Evolutionary conservation across 495 filamentous ascomycete genomes (phyloP).

Genomic region (Penicillium samsonianum): DNA sequence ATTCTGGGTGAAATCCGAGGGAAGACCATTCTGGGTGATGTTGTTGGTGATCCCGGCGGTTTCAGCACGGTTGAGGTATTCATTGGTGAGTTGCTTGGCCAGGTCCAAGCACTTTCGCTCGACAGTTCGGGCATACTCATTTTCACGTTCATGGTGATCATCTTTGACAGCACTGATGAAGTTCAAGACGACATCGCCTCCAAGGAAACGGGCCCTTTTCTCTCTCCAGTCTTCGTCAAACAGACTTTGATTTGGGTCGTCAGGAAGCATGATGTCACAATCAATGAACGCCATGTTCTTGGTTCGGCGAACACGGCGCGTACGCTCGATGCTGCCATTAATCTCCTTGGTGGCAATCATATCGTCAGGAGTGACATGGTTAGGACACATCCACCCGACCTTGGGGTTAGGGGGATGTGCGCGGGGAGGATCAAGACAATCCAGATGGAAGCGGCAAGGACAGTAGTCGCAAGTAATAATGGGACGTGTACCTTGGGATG

Average conservation of each 20-base stretch:
- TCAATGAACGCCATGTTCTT: constrained; percentile 29
- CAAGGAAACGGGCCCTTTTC: constrained; percentile 15
- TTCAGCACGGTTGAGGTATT: constrained; percentile 6
- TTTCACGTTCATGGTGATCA: constrained; percentile 5
- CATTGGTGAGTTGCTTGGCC: constrained; percentile 9
- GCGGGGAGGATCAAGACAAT: constrained; percentile 85
- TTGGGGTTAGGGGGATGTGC: constrained; percentile 68
- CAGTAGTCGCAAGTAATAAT: constrained; percentile 86
- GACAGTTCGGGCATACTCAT: constrained; percentile 4
- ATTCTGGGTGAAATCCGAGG: not conserved
- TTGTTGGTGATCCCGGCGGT: not conserved
- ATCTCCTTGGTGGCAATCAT: constrained; percentile 42
- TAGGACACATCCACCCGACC: constrained; percentile 84
- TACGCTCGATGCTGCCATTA: constrained; percentile 44
- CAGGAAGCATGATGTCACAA: constrained; percentile 14
- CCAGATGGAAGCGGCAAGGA: constrained; percentile 79
- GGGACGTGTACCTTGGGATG: constrained; percentile 54
- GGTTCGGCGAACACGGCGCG: constrained; percentile 57
- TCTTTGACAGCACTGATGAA: constrained; percentile 25
- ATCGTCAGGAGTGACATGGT: constrained; percentile 70
- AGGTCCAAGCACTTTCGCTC: constrained; percentile 14
- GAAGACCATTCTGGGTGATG: not conserved
- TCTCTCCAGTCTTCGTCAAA: constrained; percentile 29
- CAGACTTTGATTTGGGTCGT: constrained; percentile 16
- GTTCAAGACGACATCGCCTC: constrained; percentile 24